Evolutionary conservation across 306 rosid species (phyloP), one percentile per base, ranked within the genome.

Genomic region (Vigna nakashimae): DNA sequence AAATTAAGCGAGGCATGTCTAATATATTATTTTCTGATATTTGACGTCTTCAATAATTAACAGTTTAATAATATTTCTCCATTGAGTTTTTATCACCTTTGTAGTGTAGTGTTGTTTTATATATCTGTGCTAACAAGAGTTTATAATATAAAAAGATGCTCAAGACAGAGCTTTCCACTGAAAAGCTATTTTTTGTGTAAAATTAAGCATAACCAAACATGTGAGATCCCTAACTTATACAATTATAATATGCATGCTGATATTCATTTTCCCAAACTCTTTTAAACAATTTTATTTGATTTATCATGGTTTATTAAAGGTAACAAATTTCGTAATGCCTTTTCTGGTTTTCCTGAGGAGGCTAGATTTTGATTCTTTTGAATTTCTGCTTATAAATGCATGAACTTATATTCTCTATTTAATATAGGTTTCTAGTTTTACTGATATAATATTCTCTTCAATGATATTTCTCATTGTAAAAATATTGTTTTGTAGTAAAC

Each of bases 371-470:
- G 12, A 62, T 50, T 79, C 60, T 64, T 80, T 72, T 43, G 9
- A 63, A 51, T 64, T 71, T 6, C 65, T 45, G 62, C 48, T 50
- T 30, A 50, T 55, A 48, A 24, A 17, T 9, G 42, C 30, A 24
- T 26, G n/a, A 17, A 14, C 38, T 45, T 56, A 22, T 43, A 10
- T 45, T 63, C 72, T 32, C 52, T 68, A 43, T 76, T 45, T 53
- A 51, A 40, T 48, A 18, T 73, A 43, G 26, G 40, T 53, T 53
- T 65, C 24, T 69, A 28, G 65, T 48, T 60, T 55, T 45, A 17
- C 18, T 58, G 67, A 51, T 84, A 24, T 64, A 57, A 57, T 76
- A 46, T 72, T 76, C 43, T 71, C 51, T 62, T 66, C 56, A 51
- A 62, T 32, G 65, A 28, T 79, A 75, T 78, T 53, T 69, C 46